phyloP scores from a whole-genome alignment of 805 yeast genomes.

The Kluyveromyces aestuarii region DNA sequence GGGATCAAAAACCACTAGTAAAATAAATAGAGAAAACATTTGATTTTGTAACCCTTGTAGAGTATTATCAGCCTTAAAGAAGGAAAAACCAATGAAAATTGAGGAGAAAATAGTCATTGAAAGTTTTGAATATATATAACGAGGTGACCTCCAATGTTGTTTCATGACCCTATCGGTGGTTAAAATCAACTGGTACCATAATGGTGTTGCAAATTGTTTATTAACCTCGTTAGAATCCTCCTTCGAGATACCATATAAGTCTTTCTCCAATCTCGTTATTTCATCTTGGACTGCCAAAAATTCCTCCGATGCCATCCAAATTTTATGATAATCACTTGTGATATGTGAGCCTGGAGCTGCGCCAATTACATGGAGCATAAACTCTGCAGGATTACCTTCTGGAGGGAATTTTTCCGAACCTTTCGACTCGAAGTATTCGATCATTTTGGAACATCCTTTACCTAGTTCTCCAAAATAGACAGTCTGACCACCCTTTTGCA shows the following conservation, averaged over 20 bases:
- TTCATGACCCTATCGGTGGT: constrained; percentile 34
- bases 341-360: constrained; percentile 62
- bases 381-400: constrained; percentile 60
- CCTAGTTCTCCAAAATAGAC: constrained; percentile 66
- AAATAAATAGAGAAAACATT: constrained; percentile 30
- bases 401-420: constrained; percentile 55
- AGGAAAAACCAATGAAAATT: constrained; percentile 46
- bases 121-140: constrained; percentile 34
- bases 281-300: constrained; percentile 31
- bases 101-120: constrained; percentile 36
- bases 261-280: constrained; percentile 40
- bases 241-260: constrained; percentile 15
- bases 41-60: constrained; percentile 33
- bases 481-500: constrained; percentile 62
- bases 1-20: constrained; percentile 33
- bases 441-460: constrained; percentile 41
- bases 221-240: constrained; percentile 16
- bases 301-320: constrained; percentile 41
- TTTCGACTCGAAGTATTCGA: constrained; percentile 52
- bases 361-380: constrained; percentile 58
- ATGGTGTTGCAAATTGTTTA: constrained; percentile 17
- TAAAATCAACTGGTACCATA: constrained; percentile 24
- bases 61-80: constrained; percentile 42
- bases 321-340: constrained; percentile 44
- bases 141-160: constrained; percentile 36